Base-by-base conservation (phyloP, 2,329 filamentous ascomycete species). In the Arthroderma uncinatum region DNA sequence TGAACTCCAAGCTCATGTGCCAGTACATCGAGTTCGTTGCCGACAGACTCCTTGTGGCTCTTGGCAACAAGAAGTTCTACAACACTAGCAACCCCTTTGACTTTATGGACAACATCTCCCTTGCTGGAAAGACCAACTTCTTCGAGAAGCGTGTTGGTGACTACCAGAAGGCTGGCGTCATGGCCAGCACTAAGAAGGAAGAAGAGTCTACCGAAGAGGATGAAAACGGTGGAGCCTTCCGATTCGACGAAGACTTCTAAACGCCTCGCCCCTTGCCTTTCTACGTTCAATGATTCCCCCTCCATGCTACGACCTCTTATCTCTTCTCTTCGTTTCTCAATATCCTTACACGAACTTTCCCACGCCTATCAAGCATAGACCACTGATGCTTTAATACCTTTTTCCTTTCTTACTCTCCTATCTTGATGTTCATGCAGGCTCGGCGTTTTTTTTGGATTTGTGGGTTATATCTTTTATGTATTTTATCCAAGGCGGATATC, bases 11-110 rank as follows among this genome's bases (percentile, higher is more conserved):
- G 64, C 82, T 98, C 65, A 98, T 98, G 93, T 94, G 94, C 82
- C 92, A 97, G 78, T 98, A 98, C 81, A 98, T 98, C 65, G 93
- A 98, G 82, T 98, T 98, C 67, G 93, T 98, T 53, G 93, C 93
- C 62, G 93, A 98, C 74, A 88, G 93, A 66, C 86, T 98, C 36
- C 83, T 98, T 36, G 79, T 97, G 59, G 85, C 93, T 33, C 87
- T 98, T 50, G 93, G 93, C 68, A 96, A 96, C 75, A 82, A 87
- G 67, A 97, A 96, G 81, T 80, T 87, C 67, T 98, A 95, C 83
- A 88, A 93, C 71, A 79, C 86, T 25, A 82, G 85, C 73, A 98
- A 98, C 79, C 93, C 93, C 71, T 98, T 98, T 73, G 93, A 98
- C 81, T 98, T 98, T 76, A 98, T 98, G 93, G 93, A 98, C 82